Base-by-base conservation (phyloP, 2,329 filamentous ascomycete species). In the Pochonia chlamydosporia region DNA sequence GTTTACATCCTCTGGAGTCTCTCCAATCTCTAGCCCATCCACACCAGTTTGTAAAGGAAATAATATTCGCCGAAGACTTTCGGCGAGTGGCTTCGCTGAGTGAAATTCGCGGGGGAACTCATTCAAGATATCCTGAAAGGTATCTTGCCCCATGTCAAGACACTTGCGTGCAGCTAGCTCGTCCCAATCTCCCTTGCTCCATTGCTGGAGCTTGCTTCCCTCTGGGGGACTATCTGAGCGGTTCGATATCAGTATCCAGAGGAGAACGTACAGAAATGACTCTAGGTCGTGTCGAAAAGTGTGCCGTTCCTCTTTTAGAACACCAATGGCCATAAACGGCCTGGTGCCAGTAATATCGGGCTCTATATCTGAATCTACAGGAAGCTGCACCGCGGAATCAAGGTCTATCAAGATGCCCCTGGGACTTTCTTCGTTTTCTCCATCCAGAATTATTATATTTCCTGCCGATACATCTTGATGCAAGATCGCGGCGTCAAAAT, bases 281-380 rank as follows among this genome's bases (percentile, higher is more conserved):
- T 63, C 60, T 0, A 63, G 50, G 11, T 62, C 59, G 8, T 62
- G 56, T 1, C 55, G 51, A 26, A 59, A 61, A 2, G 54, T 60
- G 8, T 51, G 52, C 8, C 11, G 11, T 3, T 50, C 43, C 1
- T 42, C 13, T 1, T 21, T 42, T 2, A 57, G 43, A 7, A 60
- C 26, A 4, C 49, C 55, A 26, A 63, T 57, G 5, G 59, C 57
- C 53, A 62, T 60, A 26, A 59, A 63, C 3, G 44, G 46, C 16
- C 35, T 47, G 2, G 53, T 56, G 47, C 53, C 53, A 26, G 31
- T 47, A 24, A 52, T 50, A 9, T 25, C 14, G 8, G 13, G 13
- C 26, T 47, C 39, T 37, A 33, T 40, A 21, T 31, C 49, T 21
- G 21, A 16, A 31, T 24, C 50, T 31, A 49, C 44, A 16, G 35